A percentile compares a stretch with the other conserved stretches of the same genome.
Conservation (phyloP, 805 yeast genomes). For the Schwanniomyces vanrijiae region DNA sequence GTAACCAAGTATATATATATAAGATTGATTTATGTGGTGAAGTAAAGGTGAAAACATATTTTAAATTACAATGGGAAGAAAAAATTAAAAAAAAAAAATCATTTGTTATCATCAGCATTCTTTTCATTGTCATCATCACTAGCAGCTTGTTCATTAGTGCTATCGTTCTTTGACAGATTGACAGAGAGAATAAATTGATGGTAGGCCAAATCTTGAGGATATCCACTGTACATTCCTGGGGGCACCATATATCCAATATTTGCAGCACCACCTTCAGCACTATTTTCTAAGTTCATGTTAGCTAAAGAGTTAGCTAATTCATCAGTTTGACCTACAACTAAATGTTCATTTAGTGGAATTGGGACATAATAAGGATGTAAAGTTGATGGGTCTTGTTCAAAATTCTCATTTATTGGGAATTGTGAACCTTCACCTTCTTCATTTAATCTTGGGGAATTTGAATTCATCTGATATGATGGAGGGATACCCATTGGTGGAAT, state of each 20-base stretch:
- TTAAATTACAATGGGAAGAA: background rate
- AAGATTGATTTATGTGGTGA: background rate
- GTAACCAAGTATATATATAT: too few relatives aligned
- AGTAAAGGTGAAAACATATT: background rate
- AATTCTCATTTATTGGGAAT: background rate
- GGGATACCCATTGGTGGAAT: slow-evolving; percentile 13
- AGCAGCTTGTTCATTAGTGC: slow-evolving; percentile 1
- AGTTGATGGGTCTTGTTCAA: background rate
- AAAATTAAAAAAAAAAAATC: background rate
- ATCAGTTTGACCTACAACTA: slow-evolving; percentile 6
- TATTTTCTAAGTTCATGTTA: slow-evolving; percentile 10
- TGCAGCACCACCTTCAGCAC: slow-evolving; percentile 1
- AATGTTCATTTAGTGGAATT: slow-evolving; percentile 2
- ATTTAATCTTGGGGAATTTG: background rate
- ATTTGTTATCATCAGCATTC: slow-evolving; percentile 1
- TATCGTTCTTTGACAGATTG: slow-evolving; percentile 5
- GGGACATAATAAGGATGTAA: slow-evolving; percentile 7
- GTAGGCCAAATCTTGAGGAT: slow-evolving; percentile 14
- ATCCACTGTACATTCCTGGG: slow-evolving; percentile 14
- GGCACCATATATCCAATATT: slow-evolving; percentile 11
- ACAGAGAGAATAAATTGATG: slow-evolving; percentile 15
- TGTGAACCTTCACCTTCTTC: slow-evolving; percentile 1
- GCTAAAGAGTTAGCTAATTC: slow-evolving; percentile 13
- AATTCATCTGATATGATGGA: slow-evolving; percentile 2
- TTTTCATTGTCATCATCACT: slow-evolving; percentile 2